These are phyloP conservation scores for Lactarius vividus DNA, from an alignment of 768 basidiomycete species.

Conservation along the genomic window DNA sequence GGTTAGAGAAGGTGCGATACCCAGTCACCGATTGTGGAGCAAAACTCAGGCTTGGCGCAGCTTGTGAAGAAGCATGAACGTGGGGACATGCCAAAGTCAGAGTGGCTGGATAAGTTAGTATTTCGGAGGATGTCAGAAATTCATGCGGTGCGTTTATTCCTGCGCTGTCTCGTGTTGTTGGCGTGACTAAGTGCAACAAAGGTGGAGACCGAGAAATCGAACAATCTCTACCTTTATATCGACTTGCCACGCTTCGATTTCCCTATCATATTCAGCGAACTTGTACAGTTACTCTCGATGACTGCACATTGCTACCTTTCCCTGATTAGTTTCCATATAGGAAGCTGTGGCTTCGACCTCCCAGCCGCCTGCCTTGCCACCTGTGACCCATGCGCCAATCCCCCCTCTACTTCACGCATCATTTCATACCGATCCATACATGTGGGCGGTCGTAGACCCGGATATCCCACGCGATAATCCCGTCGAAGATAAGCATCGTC, in stretches of 20 bases:
- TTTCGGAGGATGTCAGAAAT: conserved; percentile 96
- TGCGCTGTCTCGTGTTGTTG: background rate
- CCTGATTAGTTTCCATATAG: conserved; percentile 4
- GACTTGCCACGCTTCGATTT: conserved; percentile 97
- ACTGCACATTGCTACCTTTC: background rate
- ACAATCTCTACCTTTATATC: conserved; percentile 93
- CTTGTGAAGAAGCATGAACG: conserved; percentile 95
- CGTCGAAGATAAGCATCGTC: conserved; percentile 94
- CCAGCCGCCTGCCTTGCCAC: conserved; percentile 43
- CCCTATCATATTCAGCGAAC: conserved; percentile 92
- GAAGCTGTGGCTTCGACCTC: conserved; percentile 18
- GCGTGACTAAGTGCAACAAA: conserved; percentile 33
- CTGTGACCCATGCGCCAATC: conserved; percentile 42
- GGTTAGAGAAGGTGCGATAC: conserved; percentile 76
- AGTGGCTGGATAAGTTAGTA: conserved; percentile 92
- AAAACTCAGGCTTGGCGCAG: conserved; percentile 35
- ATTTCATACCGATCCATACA: conserved; percentile 60
- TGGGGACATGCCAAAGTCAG: conserved; percentile 89
- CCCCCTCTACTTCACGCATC: conserved; percentile 46
- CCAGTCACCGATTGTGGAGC: background rate
- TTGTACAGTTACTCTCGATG: conserved; percentile 46
- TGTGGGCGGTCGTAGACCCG: conserved; percentile 91
- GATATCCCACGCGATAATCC: conserved; percentile 92
- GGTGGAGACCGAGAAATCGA: conserved; percentile 89
- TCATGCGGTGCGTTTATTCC: conserved; percentile 63